Evolutionary conservation across 1,284 basidiomycete species (phyloP), one percentile per base, ranked within the genome.

Genomic region (Malassezia vespertilionis): DNA sequence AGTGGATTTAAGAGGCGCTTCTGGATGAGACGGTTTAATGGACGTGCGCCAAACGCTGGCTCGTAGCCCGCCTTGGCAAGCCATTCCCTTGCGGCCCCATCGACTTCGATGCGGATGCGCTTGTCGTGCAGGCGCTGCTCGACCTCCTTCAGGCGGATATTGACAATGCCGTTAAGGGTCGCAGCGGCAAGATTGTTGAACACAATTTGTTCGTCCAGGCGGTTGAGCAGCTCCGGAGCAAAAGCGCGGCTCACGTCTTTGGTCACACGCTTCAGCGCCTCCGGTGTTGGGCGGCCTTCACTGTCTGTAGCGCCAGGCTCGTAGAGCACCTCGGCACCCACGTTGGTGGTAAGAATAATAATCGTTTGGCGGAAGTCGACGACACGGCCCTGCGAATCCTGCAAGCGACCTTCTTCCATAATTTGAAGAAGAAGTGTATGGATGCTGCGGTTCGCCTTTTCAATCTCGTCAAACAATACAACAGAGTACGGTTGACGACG

Each of bases 311-410:
- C 78, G 0, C 78, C 77, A 1, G 77, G 72, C 55, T 83, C 78
- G 9, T 82, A 82, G 15, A 93, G 79, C 41, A 87, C 82, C 65
- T 85, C 79, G 40, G 79, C 80, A 4, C 82, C 74, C 24, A 95
- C 77, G 71, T 96, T 96, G 44, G 85, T 88, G 3, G 89, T 95
- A 77, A 93, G 82, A 71, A 90, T 84, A 60, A 90, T 82, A 67
- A 88, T 86, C 2, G 84, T 85, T 85, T 87, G 81, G 74, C 81
- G 83, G 75, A 87, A 86, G 69, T 86, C 83, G 31, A 72, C 61
- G 11, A 49, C 44, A 0, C 69, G 53, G 15, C 72, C 72, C 42
- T 71, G 70, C 2, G 61, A 60, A 40, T 95, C 89, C 1, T 87
- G 91, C 52, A 93, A 76, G 44, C 75, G 80, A 9, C 89, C 89